Conservation (phyloP, 2,329 filamentous ascomycete genomes). For the Pseudopyricularia cyperi region DNA sequence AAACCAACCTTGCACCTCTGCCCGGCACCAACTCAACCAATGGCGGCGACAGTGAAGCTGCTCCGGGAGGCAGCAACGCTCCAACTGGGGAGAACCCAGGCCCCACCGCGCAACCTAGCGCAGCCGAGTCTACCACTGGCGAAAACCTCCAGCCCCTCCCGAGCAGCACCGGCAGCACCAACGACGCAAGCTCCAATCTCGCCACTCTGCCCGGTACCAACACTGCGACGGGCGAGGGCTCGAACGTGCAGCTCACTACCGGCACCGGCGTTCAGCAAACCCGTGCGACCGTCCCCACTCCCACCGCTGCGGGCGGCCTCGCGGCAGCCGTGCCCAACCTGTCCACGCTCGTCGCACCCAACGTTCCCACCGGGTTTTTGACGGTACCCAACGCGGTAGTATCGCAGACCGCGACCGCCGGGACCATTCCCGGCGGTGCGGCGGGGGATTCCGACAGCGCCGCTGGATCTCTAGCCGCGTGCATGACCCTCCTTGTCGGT, state of each 20-base stretch:
- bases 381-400: not conserved
- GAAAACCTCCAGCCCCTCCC: not conserved
- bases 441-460: not conserved
- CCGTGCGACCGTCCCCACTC: too few relatives aligned
- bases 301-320: not conserved
- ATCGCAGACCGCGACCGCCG: not conserved
- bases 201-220: not conserved
- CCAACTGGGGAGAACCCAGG: not conserved
- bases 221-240: not conserved
- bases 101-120: not conserved
- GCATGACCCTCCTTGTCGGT: not conserved
- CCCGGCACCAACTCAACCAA: not conserved
- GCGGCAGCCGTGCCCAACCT: not conserved
- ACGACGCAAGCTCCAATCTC: not conserved
- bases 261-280: not conserved
- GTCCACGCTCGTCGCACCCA: not conserved
- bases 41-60: too few relatives aligned
- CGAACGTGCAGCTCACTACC: not conserved
- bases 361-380: not conserved
- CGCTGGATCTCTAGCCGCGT: not conserved
- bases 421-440: not conserved
- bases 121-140: not conserved
- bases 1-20: not conserved
- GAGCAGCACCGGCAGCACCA: not conserved
- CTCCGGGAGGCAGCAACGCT: too few relatives aligned